Evolutionary conservation across 257 asterid genomes (phyloP).

Genomic region (Scutellaria minor): DNA sequence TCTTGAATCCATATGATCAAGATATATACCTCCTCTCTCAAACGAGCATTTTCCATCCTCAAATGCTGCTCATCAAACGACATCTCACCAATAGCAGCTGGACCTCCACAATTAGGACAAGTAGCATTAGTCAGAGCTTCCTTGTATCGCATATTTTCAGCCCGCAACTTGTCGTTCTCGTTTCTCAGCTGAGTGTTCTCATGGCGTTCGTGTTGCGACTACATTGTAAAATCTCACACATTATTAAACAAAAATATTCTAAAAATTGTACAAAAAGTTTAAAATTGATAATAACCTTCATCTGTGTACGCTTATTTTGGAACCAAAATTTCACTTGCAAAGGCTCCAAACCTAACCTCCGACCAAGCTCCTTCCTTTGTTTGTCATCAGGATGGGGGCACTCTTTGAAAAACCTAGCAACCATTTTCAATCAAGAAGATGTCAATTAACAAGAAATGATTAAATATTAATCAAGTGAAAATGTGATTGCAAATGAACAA

Average conservation of each 20-base stretch:
- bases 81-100: slow-evolving; percentile 76
- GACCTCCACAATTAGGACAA: slow-evolving; percentile 75
- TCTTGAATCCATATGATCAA: background rate
- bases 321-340: slow-evolving; percentile 96
- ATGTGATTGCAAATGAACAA: slow-evolving; percentile 3
- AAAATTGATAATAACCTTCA: slow-evolving; percentile 51
- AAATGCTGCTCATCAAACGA: slow-evolving; percentile 75
- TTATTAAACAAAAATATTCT: background rate
- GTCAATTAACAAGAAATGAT: too few species aligned
- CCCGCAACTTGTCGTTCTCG: slow-evolving; percentile 72
- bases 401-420: slow-evolving; percentile 67
- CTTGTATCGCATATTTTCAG: slow-evolving; percentile 65
- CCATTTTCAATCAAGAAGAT: too few species aligned
- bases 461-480: too few species aligned
- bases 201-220: slow-evolving; percentile 74
- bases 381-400: slow-evolving; percentile 97
- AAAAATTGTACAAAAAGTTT: background rate
- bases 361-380: slow-evolving; percentile 90
- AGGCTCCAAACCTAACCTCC: slow-evolving; percentile 71
- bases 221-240: slow-evolving; percentile 9
- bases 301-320: slow-evolving; percentile 91
- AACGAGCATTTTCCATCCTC: slow-evolving; percentile 73
- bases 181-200: slow-evolving; percentile 63
- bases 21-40: slow-evolving; percentile 65
- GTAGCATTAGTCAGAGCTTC: slow-evolving; percentile 68